Evolutionary conservation across 2,329 filamentous ascomycete species (phyloP).

Genomic region (Calonectria montana): DNA sequence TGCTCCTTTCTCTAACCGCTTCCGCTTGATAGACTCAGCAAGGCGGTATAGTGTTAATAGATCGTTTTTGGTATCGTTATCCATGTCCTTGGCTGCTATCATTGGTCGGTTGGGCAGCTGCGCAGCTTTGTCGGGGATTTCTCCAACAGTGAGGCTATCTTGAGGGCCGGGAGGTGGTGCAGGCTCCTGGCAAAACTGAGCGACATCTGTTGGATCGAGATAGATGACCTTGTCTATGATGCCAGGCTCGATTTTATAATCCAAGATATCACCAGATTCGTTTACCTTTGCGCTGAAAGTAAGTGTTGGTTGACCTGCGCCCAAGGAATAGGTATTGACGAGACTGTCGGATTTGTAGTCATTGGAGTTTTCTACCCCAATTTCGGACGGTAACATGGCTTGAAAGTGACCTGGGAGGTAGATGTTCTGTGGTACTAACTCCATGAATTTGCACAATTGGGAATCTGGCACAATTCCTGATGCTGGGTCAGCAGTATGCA

Average conservation of each 20-base stretch:
- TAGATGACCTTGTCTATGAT: slow-evolving; percentile 66
- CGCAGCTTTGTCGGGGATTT: slow-evolving; percentile 27
- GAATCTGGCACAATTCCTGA: slow-evolving; percentile 73
- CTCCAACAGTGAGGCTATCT: slow-evolving; percentile 46
- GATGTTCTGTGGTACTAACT: slow-evolving; percentile 68
- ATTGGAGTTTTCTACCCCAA: slow-evolving; percentile 44
- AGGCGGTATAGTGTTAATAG: slow-evolving; percentile 61
- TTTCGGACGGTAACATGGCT: slow-evolving; percentile 65
- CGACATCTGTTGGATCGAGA: slow-evolving; percentile 64
- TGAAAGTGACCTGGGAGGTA: slow-evolving; percentile 69
- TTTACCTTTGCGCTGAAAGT: slow-evolving; percentile 73
- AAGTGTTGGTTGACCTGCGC: slow-evolving; percentile 61
- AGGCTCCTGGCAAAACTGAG: slow-evolving; percentile 54
- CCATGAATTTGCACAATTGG: slow-evolving; percentile 69
- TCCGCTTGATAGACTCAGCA: slow-evolving; percentile 56
- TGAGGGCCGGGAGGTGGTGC: slow-evolving; percentile 32
- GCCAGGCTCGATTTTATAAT: slow-evolving; percentile 65
- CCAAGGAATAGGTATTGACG: slow-evolving; percentile 67
- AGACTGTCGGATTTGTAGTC: slow-evolving; percentile 51
- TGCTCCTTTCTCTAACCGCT: slow-evolving; percentile 59
- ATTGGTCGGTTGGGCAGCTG: slow-evolving; percentile 54
- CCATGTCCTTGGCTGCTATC: slow-evolving; percentile 55
- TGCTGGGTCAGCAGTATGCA: slow-evolving; percentile 83
- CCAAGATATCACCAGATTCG: slow-evolving; percentile 62
- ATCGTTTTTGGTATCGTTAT: slow-evolving; percentile 55